Percentiles rank a stretch among this genome's conserved stretches.
Conservation (phyloP, 192 early-diverging fungal species). For the Phycomyces blakesleeanus region DNA sequence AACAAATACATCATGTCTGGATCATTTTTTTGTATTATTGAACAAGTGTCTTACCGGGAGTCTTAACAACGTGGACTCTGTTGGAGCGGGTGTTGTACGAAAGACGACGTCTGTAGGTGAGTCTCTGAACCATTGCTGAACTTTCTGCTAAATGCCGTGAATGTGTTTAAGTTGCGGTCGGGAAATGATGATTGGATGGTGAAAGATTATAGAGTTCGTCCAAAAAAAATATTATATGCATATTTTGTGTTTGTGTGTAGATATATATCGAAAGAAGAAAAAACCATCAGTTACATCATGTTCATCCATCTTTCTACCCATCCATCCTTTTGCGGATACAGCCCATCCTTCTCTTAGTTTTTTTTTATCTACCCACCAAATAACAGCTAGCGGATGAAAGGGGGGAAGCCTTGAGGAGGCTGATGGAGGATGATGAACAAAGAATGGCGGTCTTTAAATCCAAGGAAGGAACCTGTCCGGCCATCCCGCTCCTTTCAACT, state of each 20-base stretch:
- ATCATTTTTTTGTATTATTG: background rate
- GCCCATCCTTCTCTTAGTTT: background rate
- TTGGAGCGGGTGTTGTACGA: slow-evolving; percentile 91
- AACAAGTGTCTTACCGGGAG: slow-evolving; percentile 56
- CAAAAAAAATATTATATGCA: too few species aligned
- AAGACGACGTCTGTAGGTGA: slow-evolving; percentile 81
- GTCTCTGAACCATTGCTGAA: slow-evolving; percentile 67
- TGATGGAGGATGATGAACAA: background rate
- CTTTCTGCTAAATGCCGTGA: background rate
- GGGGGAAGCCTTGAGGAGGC: slow-evolving; percentile 2
- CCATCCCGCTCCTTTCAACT: background rate
- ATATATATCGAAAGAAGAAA: background rate
- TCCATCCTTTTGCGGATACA: slow-evolving; percentile 7
- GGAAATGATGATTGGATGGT: background rate
- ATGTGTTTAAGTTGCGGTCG: background rate
- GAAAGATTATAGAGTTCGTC: background rate
- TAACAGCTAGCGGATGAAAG: slow-evolving; percentile 17
- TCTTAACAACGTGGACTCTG: slow-evolving; percentile 82
- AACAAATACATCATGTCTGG: background rate
- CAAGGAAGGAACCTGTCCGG: background rate
- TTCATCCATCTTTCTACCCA: slow-evolving; percentile 19
- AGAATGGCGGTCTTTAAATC: background rate
- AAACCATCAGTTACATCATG: slow-evolving; percentile 1
- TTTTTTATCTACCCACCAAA: slow-evolving; percentile 11
- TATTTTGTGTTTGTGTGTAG: too few species aligned